Percentiles rank a stretch among this genome's conserved stretches.
phyloP scores from a whole-genome alignment of 495 filamentous ascomycete genomes.

The Cenococcum geophilum region DNA sequence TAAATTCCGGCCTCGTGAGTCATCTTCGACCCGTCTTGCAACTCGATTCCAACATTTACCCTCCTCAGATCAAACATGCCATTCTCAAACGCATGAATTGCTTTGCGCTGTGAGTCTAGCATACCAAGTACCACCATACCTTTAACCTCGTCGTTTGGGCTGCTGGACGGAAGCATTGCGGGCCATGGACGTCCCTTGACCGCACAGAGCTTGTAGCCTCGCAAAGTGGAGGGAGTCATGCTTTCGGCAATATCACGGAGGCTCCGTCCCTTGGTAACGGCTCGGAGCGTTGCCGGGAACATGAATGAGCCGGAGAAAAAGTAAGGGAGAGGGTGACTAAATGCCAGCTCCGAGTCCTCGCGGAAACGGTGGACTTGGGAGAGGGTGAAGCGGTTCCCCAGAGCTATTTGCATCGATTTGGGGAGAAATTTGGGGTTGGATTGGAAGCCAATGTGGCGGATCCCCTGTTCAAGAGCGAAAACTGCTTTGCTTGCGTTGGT shows the following conservation, averaged over 20 bases:
- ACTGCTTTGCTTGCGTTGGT: too few relatives aligned
- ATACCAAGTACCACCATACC: conserved; percentile 10
- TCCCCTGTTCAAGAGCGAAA: too few relatives aligned
- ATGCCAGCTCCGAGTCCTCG: conserved; percentile 5
- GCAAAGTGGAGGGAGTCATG: conserved; percentile 10
- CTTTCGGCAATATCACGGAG: not conserved
- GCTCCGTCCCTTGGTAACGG: too few relatives aligned
- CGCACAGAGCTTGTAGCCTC: not conserved
- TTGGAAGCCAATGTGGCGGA: too few relatives aligned
- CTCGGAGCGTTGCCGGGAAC: conserved; percentile 2
- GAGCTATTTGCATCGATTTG: too few relatives aligned
- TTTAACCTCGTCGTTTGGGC: not conserved
- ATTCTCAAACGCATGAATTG: conserved; percentile 7
- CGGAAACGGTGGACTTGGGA: not conserved
- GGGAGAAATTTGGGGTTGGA: too few relatives aligned
- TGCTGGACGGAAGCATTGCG: conserved; percentile 5
- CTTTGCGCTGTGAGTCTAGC: conserved; percentile 7
- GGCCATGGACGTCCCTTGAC: conserved; percentile 1
- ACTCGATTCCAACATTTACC: not conserved
- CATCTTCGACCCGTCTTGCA: not conserved
- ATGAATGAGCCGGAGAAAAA: conserved; percentile 17
- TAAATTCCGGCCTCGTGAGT: conserved; percentile 5
- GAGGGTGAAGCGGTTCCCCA: conserved; percentile 5
- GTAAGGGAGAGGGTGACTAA: conserved; percentile 6
- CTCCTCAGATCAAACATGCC: conserved; percentile 11